These are phyloP conservation scores for Tricholoma bakamatsutake DNA, from an alignment of 768 basidiomycete genomes.

Conservation along the genomic window DNA sequence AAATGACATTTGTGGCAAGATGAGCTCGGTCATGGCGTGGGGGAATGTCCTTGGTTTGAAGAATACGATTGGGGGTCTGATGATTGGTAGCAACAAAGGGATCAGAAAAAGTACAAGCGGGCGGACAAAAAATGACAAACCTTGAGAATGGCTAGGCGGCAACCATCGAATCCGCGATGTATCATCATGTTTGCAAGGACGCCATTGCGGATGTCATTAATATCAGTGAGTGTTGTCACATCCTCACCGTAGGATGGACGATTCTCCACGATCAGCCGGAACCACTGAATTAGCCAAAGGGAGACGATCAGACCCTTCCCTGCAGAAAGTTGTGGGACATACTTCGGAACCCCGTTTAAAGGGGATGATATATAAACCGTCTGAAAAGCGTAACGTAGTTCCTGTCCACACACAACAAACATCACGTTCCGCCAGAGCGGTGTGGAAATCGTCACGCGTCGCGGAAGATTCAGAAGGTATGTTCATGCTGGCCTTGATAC, in stretches of 20 bases:
- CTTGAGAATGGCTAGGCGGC: background rate
- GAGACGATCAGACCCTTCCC: background rate
- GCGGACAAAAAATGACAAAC: background rate
- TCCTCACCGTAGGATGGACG: background rate
- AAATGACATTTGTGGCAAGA: background rate
- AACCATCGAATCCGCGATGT: background rate
- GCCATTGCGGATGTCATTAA: background rate
- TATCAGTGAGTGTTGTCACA: background rate
- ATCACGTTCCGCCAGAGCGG: background rate
- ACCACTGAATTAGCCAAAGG: background rate
- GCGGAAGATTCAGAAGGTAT: background rate
- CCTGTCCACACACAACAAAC: background rate
- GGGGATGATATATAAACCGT: background rate
- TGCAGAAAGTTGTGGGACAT: background rate
- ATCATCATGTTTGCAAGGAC: background rate
- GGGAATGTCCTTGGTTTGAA: background rate
- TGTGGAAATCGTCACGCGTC: background rate
- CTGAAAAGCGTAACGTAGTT: background rate
- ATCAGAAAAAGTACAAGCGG: background rate
- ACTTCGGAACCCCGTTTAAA: background rate
- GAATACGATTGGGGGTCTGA: background rate
- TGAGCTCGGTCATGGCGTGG: background rate
- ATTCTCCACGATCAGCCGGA: background rate
- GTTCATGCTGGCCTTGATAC: background rate
- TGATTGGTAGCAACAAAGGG: background rate